A percentile compares a stretch with the other conserved stretches of the same genome.
Conservation (phyloP, 768 basidiomycete genomes). For the Dacryopinax spathularia region DNA sequence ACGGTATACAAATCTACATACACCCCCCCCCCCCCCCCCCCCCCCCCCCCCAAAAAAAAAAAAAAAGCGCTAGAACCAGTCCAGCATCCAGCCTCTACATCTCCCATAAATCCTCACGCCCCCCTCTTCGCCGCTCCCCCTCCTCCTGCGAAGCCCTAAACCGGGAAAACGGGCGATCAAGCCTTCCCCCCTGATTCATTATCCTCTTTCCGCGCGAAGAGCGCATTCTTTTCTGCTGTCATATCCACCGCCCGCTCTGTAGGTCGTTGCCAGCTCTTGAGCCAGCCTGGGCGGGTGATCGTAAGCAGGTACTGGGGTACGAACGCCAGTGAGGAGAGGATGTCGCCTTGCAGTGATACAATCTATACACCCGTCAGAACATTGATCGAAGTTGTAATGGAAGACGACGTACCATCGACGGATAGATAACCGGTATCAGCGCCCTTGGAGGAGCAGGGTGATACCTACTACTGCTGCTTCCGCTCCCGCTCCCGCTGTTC, state of each 20-base stretch:
- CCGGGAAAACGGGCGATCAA: no score
- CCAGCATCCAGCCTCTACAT: no score
- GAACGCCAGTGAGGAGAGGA: conserved; percentile 61
- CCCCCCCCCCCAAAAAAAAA: no score
- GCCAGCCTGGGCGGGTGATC: conserved; percentile 56
- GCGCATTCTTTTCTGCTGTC: background rate
- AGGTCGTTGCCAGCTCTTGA: conserved; percentile 56
- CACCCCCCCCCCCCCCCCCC: no score
- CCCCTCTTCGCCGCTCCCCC: no score
- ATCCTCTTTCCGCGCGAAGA: background rate
- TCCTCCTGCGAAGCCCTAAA: no score
- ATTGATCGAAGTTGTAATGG: background rate
- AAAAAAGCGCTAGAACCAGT: no score
- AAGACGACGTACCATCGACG: conserved; percentile 52
- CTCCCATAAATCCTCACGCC: no score
- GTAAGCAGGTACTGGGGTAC: conserved; percentile 68
- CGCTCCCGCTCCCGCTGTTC: no score
- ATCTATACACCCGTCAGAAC: conserved; percentile 32
- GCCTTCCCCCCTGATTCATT: no score
- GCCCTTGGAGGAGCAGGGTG: conserved; percentile 84
- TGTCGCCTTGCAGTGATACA: conserved; percentile 67
- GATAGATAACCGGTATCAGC: conserved; percentile 80
- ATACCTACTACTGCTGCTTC: no score
- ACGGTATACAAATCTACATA: no score
- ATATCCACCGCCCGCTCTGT: conserved; percentile 1